Evolutionary conservation across 2,329 filamentous ascomycete genomes (phyloP), one percentile per base, ranked within the genome.

Genomic region (Hymenoscyphus infarciens): DNA sequence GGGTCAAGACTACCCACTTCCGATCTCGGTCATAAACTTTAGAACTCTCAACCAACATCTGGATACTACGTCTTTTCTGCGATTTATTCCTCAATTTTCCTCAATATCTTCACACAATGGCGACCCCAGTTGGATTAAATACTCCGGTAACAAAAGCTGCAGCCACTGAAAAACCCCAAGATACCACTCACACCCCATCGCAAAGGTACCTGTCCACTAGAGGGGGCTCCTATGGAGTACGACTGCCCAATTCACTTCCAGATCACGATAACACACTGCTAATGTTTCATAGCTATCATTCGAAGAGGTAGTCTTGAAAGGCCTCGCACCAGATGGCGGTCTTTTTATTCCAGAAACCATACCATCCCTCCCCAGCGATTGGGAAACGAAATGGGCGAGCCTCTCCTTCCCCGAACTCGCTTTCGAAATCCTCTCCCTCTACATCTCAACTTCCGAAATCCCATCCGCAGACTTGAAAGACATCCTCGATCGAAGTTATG

Each of bases 301-400:
- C 75, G 93, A 97, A 77, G 87, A 92, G 60, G 92, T 92, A 56
- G 92, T 97, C 49, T 82, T 97, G 68, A 96, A 96, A 77, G 92
- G 92, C 54, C 86, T 97, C 62, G 92, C 92, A 63, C 82, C 85
- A 55, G 93, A 97, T 73, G 91, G 92, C 63, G 93, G 93, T 60
- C 87, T 97, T 31, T 97, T 94, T 80, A 89, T 97, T 66, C 93
- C 93, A 52, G 88, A 97, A 74, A 83, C 89, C 67, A 89, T 96
- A 66, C 92, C 92, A 57, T 75, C 79, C 4, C 76, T 88, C 61
- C 85, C 84, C 61, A 72, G 73, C 62, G 80, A 87, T 74, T 90
- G 87, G 87, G 79, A 88, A 71, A 82, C 82, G 39, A 77, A 78
- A 72, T 97, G 93, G 93, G 84, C 87, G 71, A 83, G 92, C 72